Evolutionary conservation across 805 yeast genomes (phyloP).

Genomic region (Pichia pseudocactophila): DNA sequence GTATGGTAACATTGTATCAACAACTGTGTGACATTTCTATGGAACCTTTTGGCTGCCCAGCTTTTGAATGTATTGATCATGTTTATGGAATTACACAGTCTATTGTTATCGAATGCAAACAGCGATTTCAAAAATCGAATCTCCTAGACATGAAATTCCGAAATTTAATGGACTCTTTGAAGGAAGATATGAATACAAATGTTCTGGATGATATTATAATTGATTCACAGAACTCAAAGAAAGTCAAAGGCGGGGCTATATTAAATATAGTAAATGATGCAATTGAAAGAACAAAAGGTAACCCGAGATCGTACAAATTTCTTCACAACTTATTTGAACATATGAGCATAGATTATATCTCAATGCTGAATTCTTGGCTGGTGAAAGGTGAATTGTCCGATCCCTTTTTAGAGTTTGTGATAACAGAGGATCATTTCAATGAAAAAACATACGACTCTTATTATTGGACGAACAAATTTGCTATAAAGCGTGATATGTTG

Average conservation of each 20-base stretch:
- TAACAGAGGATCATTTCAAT: conserved; percentile 32
- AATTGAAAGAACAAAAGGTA: conserved; percentile 56
- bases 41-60: conserved; percentile 12
- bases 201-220: conserved; percentile 40
- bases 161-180: conserved; percentile 28
- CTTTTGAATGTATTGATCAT: conserved; percentile 37
- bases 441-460: conserved; percentile 33
- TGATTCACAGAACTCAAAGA: conserved; percentile 42
- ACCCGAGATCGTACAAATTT: conserved; percentile 44
- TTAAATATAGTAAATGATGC: conserved; percentile 52
- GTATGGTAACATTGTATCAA: conserved; percentile 53
- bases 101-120: conserved; percentile 41
- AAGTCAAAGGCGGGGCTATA: conserved; percentile 73
- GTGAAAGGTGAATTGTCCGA: conserved; percentile 66
- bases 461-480: conserved; percentile 68
- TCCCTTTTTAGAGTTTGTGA: conserved; percentile 73
- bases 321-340: conserved; percentile 43
- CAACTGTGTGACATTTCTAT: conserved; percentile 25
- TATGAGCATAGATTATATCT: conserved; percentile 54
- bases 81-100: conserved; percentile 44
- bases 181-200: conserved; percentile 25
- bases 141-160: conserved; percentile 22
- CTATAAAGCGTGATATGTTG: conserved; percentile 66
- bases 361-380: conserved; percentile 74
- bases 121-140: conserved; percentile 28